A percentile compares a stretch with the other conserved stretches of the same genome.
These are phyloP conservation scores for Neofusicoccum ribis DNA, from an alignment of 2,329 filamentous ascomycete species.

Conservation along the genomic window DNA sequence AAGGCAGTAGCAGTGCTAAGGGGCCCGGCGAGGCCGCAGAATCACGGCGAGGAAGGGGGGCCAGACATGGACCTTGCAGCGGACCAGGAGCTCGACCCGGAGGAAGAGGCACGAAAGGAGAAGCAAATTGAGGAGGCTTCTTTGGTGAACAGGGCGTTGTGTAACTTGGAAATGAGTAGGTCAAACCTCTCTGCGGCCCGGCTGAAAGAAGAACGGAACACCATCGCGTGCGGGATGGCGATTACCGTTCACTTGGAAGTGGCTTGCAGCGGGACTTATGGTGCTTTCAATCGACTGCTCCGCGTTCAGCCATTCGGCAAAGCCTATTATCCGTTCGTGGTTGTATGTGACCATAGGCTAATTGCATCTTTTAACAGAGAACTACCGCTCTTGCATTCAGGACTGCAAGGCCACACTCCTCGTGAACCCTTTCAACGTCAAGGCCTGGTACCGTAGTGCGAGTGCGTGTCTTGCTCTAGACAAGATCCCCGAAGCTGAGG, in stretches of 20 bases:
- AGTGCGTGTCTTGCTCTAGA: conserved; percentile 76
- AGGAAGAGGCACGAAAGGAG: conserved; percentile 63
- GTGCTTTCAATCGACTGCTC: neutral
- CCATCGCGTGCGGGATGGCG: neutral
- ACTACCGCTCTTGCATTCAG: conserved; percentile 81
- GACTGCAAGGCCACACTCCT: conserved; percentile 80
- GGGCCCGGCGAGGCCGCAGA: conserved; percentile 57
- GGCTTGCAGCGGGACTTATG: neutral
- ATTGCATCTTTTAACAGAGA: conserved; percentile 52
- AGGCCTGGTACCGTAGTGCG: conserved; percentile 86
- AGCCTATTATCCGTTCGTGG: neutral
- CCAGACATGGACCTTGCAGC: conserved; percentile 46
- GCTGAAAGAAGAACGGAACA: neutral
- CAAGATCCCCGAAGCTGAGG: conserved; percentile 76
- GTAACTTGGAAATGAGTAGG: conserved; percentile 78
- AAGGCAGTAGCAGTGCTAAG: conserved; percentile 77
- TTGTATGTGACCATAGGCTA: neutral
- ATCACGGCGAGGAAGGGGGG: conserved; percentile 45
- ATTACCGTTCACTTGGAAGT: neutral
- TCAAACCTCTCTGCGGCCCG: conserved; percentile 15
- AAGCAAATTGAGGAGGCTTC: conserved; percentile 70
- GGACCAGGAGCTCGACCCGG: conserved; percentile 53
- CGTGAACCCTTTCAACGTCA: conserved; percentile 78
- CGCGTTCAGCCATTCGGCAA: neutral
- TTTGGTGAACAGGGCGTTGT: conserved; percentile 84